These are phyloP conservation scores for Puccinia coronata DNA, from an alignment of 1,284 basidiomycete species.

Conservation along the genomic window DNA sequence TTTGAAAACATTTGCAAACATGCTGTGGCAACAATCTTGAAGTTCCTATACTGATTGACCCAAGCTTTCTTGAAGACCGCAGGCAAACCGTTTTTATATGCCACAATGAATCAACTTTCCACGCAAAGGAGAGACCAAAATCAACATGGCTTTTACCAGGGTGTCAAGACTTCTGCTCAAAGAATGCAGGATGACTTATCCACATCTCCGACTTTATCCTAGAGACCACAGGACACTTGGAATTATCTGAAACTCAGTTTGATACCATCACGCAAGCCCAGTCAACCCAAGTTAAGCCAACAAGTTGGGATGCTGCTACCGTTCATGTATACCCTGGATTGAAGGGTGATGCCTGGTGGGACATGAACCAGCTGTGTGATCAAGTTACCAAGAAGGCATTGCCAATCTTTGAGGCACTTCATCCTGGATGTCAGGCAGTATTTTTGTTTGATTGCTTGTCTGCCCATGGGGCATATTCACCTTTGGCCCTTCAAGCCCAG, in stretches of 20 bases:
- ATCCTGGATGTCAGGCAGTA: not conserved
- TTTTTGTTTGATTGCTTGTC: conserved; percentile 27
- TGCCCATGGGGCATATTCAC: too few species aligned
- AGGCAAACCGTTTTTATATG: not conserved
- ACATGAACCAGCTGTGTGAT: conserved; percentile 14
- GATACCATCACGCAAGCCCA: too few species aligned
- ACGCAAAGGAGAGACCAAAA: conserved; percentile 5
- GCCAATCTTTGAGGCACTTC: conserved; percentile 3
- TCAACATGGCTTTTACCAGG: not conserved
- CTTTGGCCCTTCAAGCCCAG: not conserved
- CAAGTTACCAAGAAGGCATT: conserved; percentile 2
- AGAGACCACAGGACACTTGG: conserved; percentile 1
- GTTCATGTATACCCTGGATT: conserved; percentile 10
- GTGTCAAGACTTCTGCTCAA: not conserved
- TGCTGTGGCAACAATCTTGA: not conserved
- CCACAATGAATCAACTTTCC: not conserved
- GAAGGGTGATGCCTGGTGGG: not conserved
- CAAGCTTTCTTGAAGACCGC: not conserved
- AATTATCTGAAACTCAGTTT: too few species aligned
- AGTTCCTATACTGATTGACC: not conserved
- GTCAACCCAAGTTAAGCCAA: too few species aligned
- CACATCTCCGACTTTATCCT: conserved; percentile 18
- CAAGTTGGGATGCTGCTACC: not conserved
- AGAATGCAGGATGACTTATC: not conserved
- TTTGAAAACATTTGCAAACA: not conserved